A percentile compares a stretch with the other conserved stretches of the same genome.
Conservation (phyloP, 495 filamentous ascomycete species). For the Penicillium diatomitis region DNA sequence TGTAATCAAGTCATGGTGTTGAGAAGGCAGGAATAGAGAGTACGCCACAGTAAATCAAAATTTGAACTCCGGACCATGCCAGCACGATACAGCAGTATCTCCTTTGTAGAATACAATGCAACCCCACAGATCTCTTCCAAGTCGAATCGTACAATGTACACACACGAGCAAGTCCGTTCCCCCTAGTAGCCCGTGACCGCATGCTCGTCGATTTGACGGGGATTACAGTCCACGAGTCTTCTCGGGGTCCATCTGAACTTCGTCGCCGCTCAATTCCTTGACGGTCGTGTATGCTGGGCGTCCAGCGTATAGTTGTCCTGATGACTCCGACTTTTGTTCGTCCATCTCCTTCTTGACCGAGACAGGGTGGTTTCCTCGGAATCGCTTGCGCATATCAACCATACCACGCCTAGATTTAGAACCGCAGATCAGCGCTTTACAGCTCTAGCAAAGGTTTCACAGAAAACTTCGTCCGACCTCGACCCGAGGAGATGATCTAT, state of each 20-base stretch:
- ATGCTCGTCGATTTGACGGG: too few relatives aligned
- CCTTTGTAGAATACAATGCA: conserved; percentile 4
- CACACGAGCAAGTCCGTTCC: too few relatives aligned
- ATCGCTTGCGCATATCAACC: conserved; percentile 98
- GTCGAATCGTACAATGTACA: too few relatives aligned
- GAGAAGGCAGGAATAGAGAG: conserved; percentile 1
- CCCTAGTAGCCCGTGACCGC: too few relatives aligned
- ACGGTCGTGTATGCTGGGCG: conserved; percentile 56
- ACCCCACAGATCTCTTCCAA: too few relatives aligned
- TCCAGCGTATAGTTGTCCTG: conserved; percentile 68
- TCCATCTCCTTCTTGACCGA: conserved; percentile 54
- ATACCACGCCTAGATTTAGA: conserved; percentile 54
- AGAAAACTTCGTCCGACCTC: neutral
- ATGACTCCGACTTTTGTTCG: conserved; percentile 36
- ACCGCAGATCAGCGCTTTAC: neutral
- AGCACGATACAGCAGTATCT: conserved; percentile 11
- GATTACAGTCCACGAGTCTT: conserved; percentile 37
- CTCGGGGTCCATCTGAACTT: conserved; percentile 43
- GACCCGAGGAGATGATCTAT: neutral
- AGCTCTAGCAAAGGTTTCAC: neutral
- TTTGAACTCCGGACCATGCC: conserved; percentile 22
- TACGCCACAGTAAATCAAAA: conserved; percentile 3
- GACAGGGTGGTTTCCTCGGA: conserved; percentile 89
- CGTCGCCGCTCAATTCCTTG: conserved; percentile 36
- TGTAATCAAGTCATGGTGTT: too few relatives aligned